Conservation (phyloP, 2,329 filamentous ascomycete species). For the Cadophora gregata region DNA sequence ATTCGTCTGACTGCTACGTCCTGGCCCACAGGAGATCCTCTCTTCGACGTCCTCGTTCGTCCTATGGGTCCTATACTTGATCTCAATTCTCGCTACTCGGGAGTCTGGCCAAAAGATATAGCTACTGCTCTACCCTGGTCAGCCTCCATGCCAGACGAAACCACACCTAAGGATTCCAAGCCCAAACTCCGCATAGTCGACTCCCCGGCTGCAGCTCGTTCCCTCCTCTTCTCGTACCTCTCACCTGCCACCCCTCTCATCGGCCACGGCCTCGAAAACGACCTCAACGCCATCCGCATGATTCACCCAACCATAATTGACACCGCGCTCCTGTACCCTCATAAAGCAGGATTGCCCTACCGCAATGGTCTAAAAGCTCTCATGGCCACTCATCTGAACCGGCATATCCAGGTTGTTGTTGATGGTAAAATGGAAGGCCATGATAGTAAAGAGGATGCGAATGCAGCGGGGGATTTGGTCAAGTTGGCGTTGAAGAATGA, state of each 20-base stretch:
- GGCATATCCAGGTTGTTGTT: constrained; percentile 77
- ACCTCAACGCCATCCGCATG: constrained; percentile 83
- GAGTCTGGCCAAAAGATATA: constrained; percentile 80
- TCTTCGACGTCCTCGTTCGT: constrained; percentile 85
- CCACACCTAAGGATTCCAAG: constrained; percentile 38
- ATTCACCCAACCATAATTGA: constrained; percentile 87
- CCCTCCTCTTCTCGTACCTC: constrained; percentile 77
- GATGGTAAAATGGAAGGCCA: constrained; percentile 63
- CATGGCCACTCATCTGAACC: constrained; percentile 70
- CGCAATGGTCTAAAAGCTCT: constrained; percentile 80
- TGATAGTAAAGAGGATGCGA: constrained; percentile 90
- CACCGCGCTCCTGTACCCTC: constrained; percentile 83
- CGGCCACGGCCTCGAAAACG: constrained; percentile 94
- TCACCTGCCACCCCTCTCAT: constrained; percentile 81
- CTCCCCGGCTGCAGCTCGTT: constrained; percentile 75
- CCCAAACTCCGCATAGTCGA: constrained; percentile 72
- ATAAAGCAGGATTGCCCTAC: constrained; percentile 75
- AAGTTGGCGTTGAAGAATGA: constrained; percentile 70
- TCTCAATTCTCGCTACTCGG: constrained; percentile 90
- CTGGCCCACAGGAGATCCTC: constrained; percentile 77
- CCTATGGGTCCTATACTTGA: constrained; percentile 86
- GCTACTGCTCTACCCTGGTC: constrained; percentile 67
- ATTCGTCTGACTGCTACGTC: constrained; percentile 87
- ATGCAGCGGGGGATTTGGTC: constrained; percentile 86
- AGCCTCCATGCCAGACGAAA: constrained; percentile 33